Evolutionary conservation across 208 protist species (phyloP).

Genomic region (Crithidia brevicula): DNA sequence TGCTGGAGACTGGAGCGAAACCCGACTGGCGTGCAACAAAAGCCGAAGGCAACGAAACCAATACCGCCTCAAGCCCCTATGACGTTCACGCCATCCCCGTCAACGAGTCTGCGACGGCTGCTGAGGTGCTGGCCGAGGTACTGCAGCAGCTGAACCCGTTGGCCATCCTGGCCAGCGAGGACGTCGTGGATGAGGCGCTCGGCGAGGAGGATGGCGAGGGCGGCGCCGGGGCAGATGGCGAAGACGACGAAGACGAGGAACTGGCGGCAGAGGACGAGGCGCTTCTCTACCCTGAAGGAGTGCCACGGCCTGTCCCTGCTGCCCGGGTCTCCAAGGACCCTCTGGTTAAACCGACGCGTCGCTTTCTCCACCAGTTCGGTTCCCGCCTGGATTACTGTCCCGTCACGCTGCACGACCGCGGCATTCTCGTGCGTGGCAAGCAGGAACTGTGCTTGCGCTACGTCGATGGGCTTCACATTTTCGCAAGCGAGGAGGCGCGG

Average conservation of each 20-base stretch:
- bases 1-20: conserved; percentile 1
- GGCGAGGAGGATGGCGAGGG: conserved; percentile 62
- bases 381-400: conserved; percentile 81
- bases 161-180: conserved; percentile 50
- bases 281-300: conserved; percentile 53
- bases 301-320: neutral
- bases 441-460: conserved; percentile 67
- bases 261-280: conserved; percentile 65
- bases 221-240: conserved; percentile 53
- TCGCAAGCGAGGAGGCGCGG: conserved; percentile 63
- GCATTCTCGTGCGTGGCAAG: conserved; percentile 70
- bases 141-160: conserved; percentile 53
- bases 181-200: conserved; percentile 39
- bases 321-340: conserved; percentile 33
- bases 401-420: conserved; percentile 73
- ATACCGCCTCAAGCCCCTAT: conserved; percentile 11
- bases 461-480: conserved; percentile 72
- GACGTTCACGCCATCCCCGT: conserved; percentile 43
- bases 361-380: conserved; percentile 88
- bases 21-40: conserved; percentile 6
- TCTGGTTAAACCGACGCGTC: conserved; percentile 45
- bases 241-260: conserved; percentile 65
- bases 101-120: conserved; percentile 8
- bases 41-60: neutral
- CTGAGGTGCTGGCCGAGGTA: conserved; percentile 48